Evolutionary conservation across 2,329 filamentous ascomycete genomes (phyloP), one percentile per base, ranked within the genome.

Genomic region (Exserohilum rostratum): DNA sequence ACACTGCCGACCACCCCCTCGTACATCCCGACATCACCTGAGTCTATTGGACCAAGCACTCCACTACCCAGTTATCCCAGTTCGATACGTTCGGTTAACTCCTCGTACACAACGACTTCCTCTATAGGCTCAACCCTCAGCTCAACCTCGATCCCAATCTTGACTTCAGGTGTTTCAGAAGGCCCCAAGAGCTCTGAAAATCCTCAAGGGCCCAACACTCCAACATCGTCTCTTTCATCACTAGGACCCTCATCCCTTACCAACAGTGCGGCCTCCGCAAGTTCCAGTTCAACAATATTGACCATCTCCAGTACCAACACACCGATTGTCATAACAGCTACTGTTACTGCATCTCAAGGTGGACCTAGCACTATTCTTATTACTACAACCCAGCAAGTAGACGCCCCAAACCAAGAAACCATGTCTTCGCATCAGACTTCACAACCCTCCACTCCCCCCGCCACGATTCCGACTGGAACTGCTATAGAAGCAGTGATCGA

Each of bases 401-500:
- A 22, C 7, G 4, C n/a, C 15, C 25, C 27, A 3, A 22, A 34
- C 6, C 17, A 18, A 11, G 17, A 18, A 17, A 44, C 30, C 20
- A 43, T 43, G 47, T 35, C 29, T 31, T 29, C 38, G 6, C 10
- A 25, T 22, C 46, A 49, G 34, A 15, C 37, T 17, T 49, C 46
- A n/a, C 27, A 25, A 15, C 7, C 35, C 27, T 31, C 37, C 15
- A 34, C 29, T 13, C 11, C 35, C 5, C 29, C 17, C 17, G 25
- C 37, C 12, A 4, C 29, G 6, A 18, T 49, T 13, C 27, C 46
- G 25, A 31, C 37, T 22, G 46, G 3, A 15, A 6, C 13, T 18
- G 27, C 17, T 6, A 17, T 58, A 38, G 61, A 62, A 45, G 53
- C 44, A 2, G 17, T 57, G 11, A 60, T 64, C n/a, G 59, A 53